These are phyloP conservation scores for Penicillium robsamsonii DNA, from an alignment of 495 filamentous ascomycete species.

Conservation along the genomic window DNA sequence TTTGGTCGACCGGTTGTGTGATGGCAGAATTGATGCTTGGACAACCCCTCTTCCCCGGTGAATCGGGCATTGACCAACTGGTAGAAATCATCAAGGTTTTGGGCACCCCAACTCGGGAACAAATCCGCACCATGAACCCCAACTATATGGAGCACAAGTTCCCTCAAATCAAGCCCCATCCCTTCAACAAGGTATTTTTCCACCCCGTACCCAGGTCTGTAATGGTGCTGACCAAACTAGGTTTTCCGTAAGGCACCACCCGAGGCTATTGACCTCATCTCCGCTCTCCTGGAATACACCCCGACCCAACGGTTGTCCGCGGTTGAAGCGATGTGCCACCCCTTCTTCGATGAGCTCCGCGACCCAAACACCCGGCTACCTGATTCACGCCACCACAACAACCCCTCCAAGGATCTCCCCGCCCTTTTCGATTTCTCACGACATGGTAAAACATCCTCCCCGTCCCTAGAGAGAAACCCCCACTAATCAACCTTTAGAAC, in stretches of 20 bases:
- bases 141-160: slow-evolving; percentile 99
- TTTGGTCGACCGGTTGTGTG: slow-evolving; percentile 98
- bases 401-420: slow-evolving; percentile 75
- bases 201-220: too few relatives aligned
- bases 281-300: slow-evolving; percentile 90
- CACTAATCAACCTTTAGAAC: slow-evolving; percentile 57
- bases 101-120: slow-evolving; percentile 94
- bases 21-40: slow-evolving; percentile 99
- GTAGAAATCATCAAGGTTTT: slow-evolving; percentile 99
- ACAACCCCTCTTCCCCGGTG: slow-evolving; percentile 97
- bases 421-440: slow-evolving; percentile 88
- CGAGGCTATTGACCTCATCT: slow-evolving; percentile 94
- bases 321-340: slow-evolving; percentile 95
- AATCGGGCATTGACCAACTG: slow-evolving; percentile 97
- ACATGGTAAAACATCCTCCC: slow-evolving; percentile 64
- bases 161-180: slow-evolving; percentile 98
- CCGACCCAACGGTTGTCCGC: slow-evolving; percentile 92
- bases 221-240: slow-evolving; percentile 40
- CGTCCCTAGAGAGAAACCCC: background rate
- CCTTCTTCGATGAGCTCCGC: slow-evolving; percentile 96
- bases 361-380: slow-evolving; percentile 84
- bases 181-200: slow-evolving; percentile 80
- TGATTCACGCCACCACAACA: slow-evolving; percentile 85
- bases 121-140: slow-evolving; percentile 99
- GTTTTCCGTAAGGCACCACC: slow-evolving; percentile 93